Conservation (phyloP, 2,329 filamentous ascomycete species). For the Acephala macrosclerotiorum region DNA sequence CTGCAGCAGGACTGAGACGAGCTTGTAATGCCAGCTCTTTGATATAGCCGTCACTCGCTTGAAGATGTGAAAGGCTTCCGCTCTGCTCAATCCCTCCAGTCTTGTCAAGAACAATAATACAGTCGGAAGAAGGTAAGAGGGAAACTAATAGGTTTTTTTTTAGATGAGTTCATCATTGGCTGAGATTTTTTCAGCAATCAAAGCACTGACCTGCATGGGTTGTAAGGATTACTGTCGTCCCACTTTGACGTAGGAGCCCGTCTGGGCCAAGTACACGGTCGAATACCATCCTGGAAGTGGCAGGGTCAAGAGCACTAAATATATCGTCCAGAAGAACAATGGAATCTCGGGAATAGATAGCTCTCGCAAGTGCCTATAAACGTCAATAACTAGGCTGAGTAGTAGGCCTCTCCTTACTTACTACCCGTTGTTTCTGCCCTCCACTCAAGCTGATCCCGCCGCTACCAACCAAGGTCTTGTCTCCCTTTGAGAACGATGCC, state of each 20-base stretch:
- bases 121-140: too few species aligned
- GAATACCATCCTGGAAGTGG: constrained; percentile 35
- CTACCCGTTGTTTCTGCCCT: constrained; percentile 33
- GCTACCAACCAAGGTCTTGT: constrained; percentile 36
- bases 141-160: too few species aligned
- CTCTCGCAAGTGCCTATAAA: constrained; percentile 61
- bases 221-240: constrained; percentile 47
- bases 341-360: constrained; percentile 46
- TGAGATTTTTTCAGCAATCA: too few species aligned
- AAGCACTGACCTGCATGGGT: constrained; percentile 39
- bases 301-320: constrained; percentile 41
- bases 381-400: constrained; percentile 24
- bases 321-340: constrained; percentile 41
- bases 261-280: constrained; percentile 30
- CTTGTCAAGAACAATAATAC: too few species aligned
- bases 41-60: too few species aligned
- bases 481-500: constrained; percentile 35
- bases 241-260: constrained; percentile 34
- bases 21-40: too few species aligned
- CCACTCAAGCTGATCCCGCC: constrained; percentile 43
- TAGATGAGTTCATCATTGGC: constrained; percentile 33
- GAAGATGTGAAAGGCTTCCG: too few species aligned
- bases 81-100: too few species aligned
- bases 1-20: too few species aligned
- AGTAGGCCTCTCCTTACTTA: constrained; percentile 10